Base-by-base conservation (phyloP, 495 filamentous ascomycete genomes). In the Penicillium cataractarum region DNA sequence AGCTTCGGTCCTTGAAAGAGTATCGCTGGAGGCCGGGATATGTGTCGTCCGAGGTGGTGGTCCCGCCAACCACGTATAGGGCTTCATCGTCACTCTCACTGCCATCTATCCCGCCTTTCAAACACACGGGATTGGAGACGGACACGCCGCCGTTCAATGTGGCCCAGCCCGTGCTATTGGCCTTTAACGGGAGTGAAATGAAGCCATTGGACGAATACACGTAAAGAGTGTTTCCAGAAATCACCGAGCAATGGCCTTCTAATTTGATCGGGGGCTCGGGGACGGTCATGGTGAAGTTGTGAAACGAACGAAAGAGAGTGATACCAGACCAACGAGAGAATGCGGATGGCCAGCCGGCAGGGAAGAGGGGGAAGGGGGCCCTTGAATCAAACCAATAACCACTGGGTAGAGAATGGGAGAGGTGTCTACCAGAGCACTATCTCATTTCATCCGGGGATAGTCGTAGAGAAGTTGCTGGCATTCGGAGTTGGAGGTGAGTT, bases 1-100 rank as follows among this genome's bases (percentile, higher is more conserved):
- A 99, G 66, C 82, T 86, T 57, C 85, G 76, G 49, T 86, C 83
- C n/a, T 83, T 76, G 71, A 97, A 97, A 0, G 86, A 86, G 68
- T 86, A 99, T 62, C 89, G 85, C 69, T 97, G 93, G 27, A 99
- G 71, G n/a, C 95, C 95, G 31, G 83, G 71, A 67, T 92, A 96
- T 3, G 33, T 29, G 19, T 6, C 4, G 21, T 76, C 70, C 12
- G 77, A 75, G 50, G 82, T 83, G 24, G 78, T 73, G 44, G 80
- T 75, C 35, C 95, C 95, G 46, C 95, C 95, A 48, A 99, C 86
- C 59, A 99, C 83, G 65, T 91, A 98, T 13, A 99, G 82, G 8
- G 85, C 87, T 63, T 86, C 77, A 35, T 86, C 75, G 19, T 84
- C 78, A 21, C 83, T 84, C 21, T 35, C 3, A 27, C 80, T 74